Base-by-base conservation (phyloP, 495 filamentous ascomycete species). In the Annulohypoxylon moriforme region DNA sequence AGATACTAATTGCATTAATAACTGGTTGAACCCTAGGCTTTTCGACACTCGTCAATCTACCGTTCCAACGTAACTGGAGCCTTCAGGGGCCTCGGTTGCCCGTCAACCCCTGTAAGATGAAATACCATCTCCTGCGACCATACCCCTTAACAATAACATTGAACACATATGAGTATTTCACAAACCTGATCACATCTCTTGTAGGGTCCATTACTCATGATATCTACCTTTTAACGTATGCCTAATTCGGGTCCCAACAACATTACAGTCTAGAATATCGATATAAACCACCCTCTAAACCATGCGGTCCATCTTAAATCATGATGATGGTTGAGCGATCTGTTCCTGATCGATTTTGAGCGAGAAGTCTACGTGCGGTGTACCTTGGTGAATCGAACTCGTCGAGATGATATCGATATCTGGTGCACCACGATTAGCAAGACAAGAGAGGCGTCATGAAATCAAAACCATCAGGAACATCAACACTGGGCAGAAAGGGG, bases 341-440 rank as follows among this genome's bases (percentile, higher is more conserved):
- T 77, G 33, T n/a, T 76, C 79, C 11, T 80, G 75, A 56, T 84
- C 77, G 64, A 99, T 93, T 86, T 99, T 99, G 44, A 99, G 85
- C 6, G 94, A 97, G 77, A 97, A 98, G 77, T 99, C 96, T 42
- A 99, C 89, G 80, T 97, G 94, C 44, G 88, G 86, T 4, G 94
- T 93, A 1, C 96, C 95, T 83, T 99, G 96, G 78, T 99, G 96
- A 71, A 99, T 97, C 42, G 93, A 93, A 75, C 95, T 98, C 29
- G 94, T 97, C 22, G 93, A 97, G 68, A 98, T 86, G 71, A 98
- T 92, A 83, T 99, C 96, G 72, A 99, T 88, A 84, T 97, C 93
- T 89, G 53, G 36, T 29, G 67, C 40, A 40, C 69, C 18, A 63
- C 46, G 8, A 42, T 70, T 16, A 74, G 38, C 46, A 67, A 36